phyloP scores from a whole-genome alignment of 306 rosid species.

The Notholithocarpus densiflorus region DNA sequence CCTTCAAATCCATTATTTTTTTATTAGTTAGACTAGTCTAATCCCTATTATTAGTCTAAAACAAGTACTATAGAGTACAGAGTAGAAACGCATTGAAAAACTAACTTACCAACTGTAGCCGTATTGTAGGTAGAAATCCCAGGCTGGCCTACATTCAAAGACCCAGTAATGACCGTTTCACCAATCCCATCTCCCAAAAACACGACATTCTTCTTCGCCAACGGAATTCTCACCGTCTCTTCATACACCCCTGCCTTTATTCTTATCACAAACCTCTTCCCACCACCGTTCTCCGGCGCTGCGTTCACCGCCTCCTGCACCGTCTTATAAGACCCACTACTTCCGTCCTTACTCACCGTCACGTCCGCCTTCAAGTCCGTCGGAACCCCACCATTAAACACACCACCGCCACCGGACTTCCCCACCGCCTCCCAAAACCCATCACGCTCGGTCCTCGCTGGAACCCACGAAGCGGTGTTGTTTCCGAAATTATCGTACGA shows the following conservation, averaged over 20 bases:
- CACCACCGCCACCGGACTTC: constrained; percentile 22
- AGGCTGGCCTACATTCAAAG: constrained; percentile 51
- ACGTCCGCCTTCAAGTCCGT: constrained; percentile 31
- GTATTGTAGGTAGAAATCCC: constrained; percentile 63
- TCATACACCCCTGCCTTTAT: constrained; percentile 71
- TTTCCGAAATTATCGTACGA: constrained; percentile 58
- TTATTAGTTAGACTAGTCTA: too few relatives aligned
- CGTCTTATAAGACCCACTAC: constrained; percentile 32
- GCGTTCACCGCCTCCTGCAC: constrained; percentile 77
- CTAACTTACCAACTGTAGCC: constrained; percentile 70
- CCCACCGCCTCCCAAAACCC: constrained; percentile 58
- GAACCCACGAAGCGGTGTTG: constrained; percentile 48
- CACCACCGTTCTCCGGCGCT: constrained; percentile 39
- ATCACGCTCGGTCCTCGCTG: constrained; percentile 63
- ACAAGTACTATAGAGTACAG: background rate
- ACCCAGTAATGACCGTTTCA: constrained; percentile 66
- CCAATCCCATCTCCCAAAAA: constrained; percentile 80
- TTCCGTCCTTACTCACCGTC: constrained; percentile 58
- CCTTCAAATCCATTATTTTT: too few relatives aligned
- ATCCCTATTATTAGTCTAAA: too few relatives aligned
- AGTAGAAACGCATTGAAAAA: background rate
- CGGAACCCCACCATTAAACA: constrained; percentile 39
- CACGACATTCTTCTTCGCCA: constrained; percentile 63
- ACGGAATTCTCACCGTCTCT: constrained; percentile 70
- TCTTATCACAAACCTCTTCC: constrained; percentile 50